Percentiles rank a stretch among this genome's conserved stretches.
Evolutionary conservation across 1,284 basidiomycete species (phyloP).

Genomic region (Mycosarcoma mackinlayi): DNA sequence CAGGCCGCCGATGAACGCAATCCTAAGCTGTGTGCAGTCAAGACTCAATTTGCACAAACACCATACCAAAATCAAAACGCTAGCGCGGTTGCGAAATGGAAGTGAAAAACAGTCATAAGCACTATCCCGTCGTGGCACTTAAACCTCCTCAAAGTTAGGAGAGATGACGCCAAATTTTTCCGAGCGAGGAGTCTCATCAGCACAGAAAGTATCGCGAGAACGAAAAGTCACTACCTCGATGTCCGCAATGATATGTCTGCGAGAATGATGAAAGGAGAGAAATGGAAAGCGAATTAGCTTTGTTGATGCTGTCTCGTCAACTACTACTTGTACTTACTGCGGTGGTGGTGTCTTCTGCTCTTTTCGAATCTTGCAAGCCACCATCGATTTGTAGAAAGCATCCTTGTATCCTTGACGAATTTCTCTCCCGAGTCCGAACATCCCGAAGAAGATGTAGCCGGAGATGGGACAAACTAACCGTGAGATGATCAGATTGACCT

Average conservation of each 20-base stretch:
- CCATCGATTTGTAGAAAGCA: background rate
- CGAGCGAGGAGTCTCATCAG: slow-evolving; percentile 1
- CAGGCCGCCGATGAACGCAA: too few species aligned
- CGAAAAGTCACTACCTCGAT: slow-evolving; percentile 23
- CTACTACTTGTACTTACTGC: slow-evolving; percentile 2
- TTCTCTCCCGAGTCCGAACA: slow-evolving; percentile 27
- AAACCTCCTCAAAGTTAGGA: slow-evolving; percentile 4
- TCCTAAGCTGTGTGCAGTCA: too few species aligned
- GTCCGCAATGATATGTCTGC: slow-evolving; percentile 14
- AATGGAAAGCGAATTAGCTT: background rate
- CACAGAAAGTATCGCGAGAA: slow-evolving; percentile 6
- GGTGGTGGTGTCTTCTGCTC: background rate
- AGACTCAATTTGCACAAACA: too few species aligned
- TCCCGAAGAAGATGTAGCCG: slow-evolving; percentile 21
- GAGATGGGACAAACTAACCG: slow-evolving; percentile 11
- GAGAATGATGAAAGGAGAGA: background rate
- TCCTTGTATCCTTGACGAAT: slow-evolving; percentile 22
- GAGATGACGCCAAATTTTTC: slow-evolving; percentile 5
- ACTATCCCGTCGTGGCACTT: too few species aligned
- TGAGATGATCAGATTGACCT: slow-evolving; percentile 10
- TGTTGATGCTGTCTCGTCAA: background rate
- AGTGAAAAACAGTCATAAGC: too few species aligned
- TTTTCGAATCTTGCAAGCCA: slow-evolving; percentile 11
- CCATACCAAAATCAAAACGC: too few species aligned
- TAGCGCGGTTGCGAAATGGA: too few species aligned